A percentile compares a stretch with the other conserved stretches of the same genome.
phyloP scores from a whole-genome alignment of 257 asterid species.

The Capsicum pubescens region DNA sequence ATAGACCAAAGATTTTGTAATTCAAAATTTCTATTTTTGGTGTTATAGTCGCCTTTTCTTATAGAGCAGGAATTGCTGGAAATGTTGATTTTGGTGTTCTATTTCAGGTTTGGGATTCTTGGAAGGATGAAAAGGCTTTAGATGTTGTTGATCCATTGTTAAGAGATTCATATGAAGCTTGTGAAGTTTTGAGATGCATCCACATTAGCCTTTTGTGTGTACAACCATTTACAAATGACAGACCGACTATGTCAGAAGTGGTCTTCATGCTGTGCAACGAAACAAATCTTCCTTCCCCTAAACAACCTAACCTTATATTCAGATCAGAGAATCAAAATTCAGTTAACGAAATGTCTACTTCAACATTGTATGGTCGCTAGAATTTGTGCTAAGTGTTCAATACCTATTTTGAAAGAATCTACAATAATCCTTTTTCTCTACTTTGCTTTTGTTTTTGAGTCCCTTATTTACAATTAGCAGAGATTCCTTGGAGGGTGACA shows the following conservation, averaged over 20 bases:
- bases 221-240: constrained; percentile 41
- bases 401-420: constrained; percentile 7
- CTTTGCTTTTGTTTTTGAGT: neutral
- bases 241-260: constrained; percentile 43
- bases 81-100: neutral
- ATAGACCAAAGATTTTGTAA: neutral
- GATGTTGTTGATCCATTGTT: constrained; percentile 35
- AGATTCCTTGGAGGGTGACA: neutral
- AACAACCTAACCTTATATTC: constrained; percentile 38
- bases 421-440: constrained; percentile 11
- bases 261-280: constrained; percentile 36
- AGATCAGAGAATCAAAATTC: constrained; percentile 29
- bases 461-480: neutral
- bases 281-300: constrained; percentile 37
- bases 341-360: too few species aligned
- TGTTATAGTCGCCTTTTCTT: neutral
- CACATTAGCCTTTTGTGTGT: constrained; percentile 46
- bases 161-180: constrained; percentile 15
- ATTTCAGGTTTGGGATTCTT: constrained; percentile 41
- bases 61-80: neutral
- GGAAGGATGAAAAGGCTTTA: constrained; percentile 44
- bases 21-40: neutral
- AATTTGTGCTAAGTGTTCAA: neutral
- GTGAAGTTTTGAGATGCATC: constrained; percentile 40
- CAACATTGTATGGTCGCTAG: neutral